These are phyloP conservation scores for Cydonia oblonga DNA, from an alignment of 331 rosid species.

Conservation along the genomic window DNA sequence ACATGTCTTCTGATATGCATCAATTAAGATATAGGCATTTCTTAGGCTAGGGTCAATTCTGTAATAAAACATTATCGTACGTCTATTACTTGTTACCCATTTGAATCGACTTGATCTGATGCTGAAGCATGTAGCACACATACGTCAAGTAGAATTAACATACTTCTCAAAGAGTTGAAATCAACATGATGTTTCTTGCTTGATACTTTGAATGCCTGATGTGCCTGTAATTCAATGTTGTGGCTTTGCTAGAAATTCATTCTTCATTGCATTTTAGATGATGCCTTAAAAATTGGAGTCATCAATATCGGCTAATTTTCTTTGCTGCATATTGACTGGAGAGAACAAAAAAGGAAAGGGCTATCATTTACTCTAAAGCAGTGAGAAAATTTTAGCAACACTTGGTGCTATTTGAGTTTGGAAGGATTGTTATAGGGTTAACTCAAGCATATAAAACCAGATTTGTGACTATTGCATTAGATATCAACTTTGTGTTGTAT, in stretches of 20 bases:
- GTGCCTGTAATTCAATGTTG: not conserved
- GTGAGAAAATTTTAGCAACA: not conserved
- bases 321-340: not conserved
- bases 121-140: not conserved
- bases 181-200: not conserved
- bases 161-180: not conserved
- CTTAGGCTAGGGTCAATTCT: not conserved
- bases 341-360: not conserved
- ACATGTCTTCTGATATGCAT: constrained; percentile 26
- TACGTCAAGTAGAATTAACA: not conserved
- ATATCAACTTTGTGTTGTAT: not conserved
- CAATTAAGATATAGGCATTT: not conserved
- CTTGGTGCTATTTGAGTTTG: not conserved
- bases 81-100: not conserved
- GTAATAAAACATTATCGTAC: not conserved
- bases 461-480: not conserved
- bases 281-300: not conserved
- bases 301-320: not conserved
- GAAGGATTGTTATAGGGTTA: not conserved
- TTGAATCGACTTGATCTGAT: not conserved
- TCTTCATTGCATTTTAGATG: constrained; percentile 12
- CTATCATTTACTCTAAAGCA: not conserved
- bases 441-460: not conserved
- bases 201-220: not conserved
- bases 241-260: not conserved